A percentile compares a stretch with the other conserved stretches of the same genome.
These are phyloP conservation scores for Nakataea oryzae DNA, from an alignment of 2,329 filamentous ascomycete genomes.

Conservation along the genomic window DNA sequence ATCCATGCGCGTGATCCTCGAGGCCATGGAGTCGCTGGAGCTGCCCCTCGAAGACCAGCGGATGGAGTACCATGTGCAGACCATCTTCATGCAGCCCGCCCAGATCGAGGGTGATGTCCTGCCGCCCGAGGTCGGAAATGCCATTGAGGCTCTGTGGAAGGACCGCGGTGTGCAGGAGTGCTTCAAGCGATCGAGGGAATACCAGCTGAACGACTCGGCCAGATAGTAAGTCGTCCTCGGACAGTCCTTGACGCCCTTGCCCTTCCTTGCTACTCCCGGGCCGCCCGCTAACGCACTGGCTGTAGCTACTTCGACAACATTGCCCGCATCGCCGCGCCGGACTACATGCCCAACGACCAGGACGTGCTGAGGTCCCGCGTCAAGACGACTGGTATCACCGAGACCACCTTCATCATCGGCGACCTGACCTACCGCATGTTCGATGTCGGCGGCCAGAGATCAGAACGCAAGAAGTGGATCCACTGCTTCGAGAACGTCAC, in stretches of 20 bases:
- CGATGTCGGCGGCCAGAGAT: constrained; percentile 90
- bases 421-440: constrained; percentile 96
- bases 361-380: constrained; percentile 93
- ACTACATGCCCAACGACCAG: constrained; percentile 92
- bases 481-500: constrained; percentile 98
- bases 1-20: constrained; percentile 59
- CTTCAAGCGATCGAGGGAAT: constrained; percentile 91
- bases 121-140: constrained; percentile 86
- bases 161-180: constrained; percentile 88
- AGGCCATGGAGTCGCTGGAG: constrained; percentile 59
- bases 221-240: constrained; percentile 72
- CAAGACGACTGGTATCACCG: constrained; percentile 95
- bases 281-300: not conserved
- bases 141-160: constrained; percentile 88
- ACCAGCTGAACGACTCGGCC: constrained; percentile 92
- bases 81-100: constrained; percentile 95
- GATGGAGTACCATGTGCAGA: constrained; percentile 91
- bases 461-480: constrained; percentile 98
- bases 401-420: constrained; percentile 92
- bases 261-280: not conserved
- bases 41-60: constrained; percentile 83
- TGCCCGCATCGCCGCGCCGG: constrained; percentile 77
- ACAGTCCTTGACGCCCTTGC: too few relatives aligned
- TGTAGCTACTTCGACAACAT: constrained; percentile 94
- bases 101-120: constrained; percentile 94